Evolutionary conservation across 305 asterid species (phyloP).

Genomic region (Galium porrigens): DNA sequence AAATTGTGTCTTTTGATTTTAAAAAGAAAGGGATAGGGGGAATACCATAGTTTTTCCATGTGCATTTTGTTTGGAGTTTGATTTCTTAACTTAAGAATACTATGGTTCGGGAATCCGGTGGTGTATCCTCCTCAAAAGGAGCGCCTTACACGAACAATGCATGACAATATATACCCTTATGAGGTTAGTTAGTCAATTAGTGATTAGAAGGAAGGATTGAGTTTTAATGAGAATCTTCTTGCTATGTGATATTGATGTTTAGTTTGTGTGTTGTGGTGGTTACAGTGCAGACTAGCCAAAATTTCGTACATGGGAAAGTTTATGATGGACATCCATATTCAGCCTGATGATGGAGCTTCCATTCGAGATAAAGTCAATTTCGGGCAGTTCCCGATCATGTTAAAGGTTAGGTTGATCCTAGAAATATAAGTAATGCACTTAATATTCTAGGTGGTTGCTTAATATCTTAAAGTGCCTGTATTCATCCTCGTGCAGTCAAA

Average conservation of each 20-base stretch:
- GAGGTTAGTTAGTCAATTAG: constrained; percentile 48
- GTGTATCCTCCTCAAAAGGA: constrained; percentile 58
- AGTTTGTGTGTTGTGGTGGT: constrained; percentile 14
- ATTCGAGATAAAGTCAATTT: constrained; percentile 44
- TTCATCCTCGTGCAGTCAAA: constrained; percentile 45
- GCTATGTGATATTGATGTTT: not conserved
- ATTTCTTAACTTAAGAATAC: constrained; percentile 52
- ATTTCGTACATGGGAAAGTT: constrained; percentile 58
- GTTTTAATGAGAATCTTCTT: not conserved
- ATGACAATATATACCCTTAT: constrained; percentile 52
- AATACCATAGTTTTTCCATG: not conserved
- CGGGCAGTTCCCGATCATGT: constrained; percentile 79
- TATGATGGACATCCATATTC: constrained; percentile 40
- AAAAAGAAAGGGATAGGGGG: not conserved
- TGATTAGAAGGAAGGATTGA: not conserved
- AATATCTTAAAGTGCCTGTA: not conserved
- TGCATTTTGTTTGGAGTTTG: constrained; percentile 12
- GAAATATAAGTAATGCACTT: not conserved
- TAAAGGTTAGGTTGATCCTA: constrained; percentile 39
- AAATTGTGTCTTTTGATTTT: not conserved
- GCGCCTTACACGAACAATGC: constrained; percentile 27
- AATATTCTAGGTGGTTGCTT: not conserved
- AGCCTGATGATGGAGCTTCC: constrained; percentile 42
- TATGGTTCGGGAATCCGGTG: constrained; percentile 54
- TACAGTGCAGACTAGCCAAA: constrained; percentile 91